Evolutionary conservation across 75 land plant species (phyloP).

Genomic region (Chamaecyparis obtusa): DNA sequence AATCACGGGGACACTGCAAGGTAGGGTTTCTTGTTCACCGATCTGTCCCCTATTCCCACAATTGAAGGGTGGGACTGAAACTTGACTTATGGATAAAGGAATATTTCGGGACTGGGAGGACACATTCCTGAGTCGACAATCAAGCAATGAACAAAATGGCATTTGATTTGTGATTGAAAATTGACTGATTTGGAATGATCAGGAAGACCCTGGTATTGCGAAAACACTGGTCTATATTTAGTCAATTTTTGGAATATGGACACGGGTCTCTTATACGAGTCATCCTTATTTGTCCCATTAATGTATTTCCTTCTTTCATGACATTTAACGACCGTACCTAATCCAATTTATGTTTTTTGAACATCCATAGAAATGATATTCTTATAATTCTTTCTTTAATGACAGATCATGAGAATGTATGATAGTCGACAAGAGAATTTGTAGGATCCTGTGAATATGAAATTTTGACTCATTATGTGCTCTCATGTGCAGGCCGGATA

Average conservation of each 20-base stretch:
- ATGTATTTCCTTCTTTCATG: not conserved
- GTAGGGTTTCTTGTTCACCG: not conserved
- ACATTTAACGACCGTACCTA: not conserved
- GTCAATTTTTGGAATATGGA: not conserved
- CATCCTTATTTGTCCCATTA: not conserved
- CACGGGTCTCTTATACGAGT: not conserved
- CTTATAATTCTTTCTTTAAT: not conserved
- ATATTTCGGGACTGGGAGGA: not conserved
- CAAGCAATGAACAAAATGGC: no score
- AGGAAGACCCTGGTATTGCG: not conserved
- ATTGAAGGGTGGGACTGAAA: not conserved
- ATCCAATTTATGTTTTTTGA: not conserved
- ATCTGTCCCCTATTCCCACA: not conserved
- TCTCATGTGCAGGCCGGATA: conserved; percentile 56
- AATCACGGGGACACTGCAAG: not conserved
- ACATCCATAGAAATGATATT: not conserved
- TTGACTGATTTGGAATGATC: not conserved
- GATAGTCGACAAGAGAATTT: not conserved
- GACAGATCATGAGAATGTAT: not conserved
- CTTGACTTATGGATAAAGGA: not conserved
- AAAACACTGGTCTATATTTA: no score
- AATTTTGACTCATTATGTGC: not conserved
- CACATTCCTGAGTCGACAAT: not conserved
- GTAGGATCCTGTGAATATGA: not conserved
- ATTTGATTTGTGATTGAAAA: not conserved